These are phyloP conservation scores for Cornus florida DNA, from an alignment of 148 eudicot species.

Conservation along the genomic window DNA sequence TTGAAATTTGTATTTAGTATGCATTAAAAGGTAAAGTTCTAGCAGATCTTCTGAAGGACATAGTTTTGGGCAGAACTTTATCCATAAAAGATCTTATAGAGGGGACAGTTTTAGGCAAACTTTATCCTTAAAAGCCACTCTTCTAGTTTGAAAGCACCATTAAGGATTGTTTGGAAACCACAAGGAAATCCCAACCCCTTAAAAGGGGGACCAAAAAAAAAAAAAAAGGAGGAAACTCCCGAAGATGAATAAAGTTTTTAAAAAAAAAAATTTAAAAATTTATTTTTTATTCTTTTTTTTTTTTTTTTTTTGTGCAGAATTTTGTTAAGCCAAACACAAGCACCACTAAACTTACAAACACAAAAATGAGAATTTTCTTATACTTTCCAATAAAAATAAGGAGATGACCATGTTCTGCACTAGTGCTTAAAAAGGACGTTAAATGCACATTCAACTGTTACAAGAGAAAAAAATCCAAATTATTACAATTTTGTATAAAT, in stretches of 20 bases:
- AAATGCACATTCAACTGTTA: not conserved
- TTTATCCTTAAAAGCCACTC: too few relatives aligned
- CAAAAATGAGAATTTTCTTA: not conserved
- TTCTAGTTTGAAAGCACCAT: not conserved
- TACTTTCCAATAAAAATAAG: not conserved
- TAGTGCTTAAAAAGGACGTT: not conserved
- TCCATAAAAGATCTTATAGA: too few relatives aligned
- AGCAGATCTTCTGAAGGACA: not conserved
- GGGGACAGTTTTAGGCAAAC: too few relatives aligned
- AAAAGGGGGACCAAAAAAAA: not conserved
- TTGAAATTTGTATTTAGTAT: not conserved
- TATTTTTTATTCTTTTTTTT: not conserved
- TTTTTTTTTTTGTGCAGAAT: not conserved
- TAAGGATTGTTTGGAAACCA: not conserved
- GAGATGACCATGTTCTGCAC: not conserved
- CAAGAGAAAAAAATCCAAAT: too few relatives aligned
- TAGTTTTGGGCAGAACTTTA: too few relatives aligned
- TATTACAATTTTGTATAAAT: too few relatives aligned
- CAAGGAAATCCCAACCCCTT: not conserved
- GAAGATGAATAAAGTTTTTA: not conserved
- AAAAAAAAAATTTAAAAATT: too few relatives aligned
- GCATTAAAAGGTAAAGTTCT: not conserved
- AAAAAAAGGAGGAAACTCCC: not conserved
- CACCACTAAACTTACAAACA: not conserved
- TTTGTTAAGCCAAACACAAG: not conserved